phyloP scores from a whole-genome alignment of 2,329 filamentous ascomycete species.

The Paramyrothecium sp. region DNA sequence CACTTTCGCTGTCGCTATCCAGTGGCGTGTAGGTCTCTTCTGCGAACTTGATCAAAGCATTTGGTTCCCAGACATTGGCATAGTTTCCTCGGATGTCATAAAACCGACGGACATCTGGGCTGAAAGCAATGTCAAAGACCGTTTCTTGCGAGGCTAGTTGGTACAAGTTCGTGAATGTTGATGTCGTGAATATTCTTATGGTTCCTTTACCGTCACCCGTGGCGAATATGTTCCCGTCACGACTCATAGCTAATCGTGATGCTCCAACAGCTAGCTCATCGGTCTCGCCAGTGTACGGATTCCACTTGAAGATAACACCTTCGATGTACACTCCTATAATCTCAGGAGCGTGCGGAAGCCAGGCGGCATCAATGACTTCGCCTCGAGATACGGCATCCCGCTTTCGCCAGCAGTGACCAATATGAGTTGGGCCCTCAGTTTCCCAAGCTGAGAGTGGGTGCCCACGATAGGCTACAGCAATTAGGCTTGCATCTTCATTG shows the following conservation, averaged over 20 bases:
- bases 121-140: constrained; percentile 17
- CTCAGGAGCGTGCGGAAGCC: constrained; percentile 24
- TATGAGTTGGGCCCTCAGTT: constrained; percentile 15
- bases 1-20: constrained; percentile 8
- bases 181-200: constrained; percentile 20
- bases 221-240: constrained; percentile 23
- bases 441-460: constrained; percentile 28
- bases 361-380: constrained; percentile 21
- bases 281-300: constrained; percentile 23
- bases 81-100: constrained; percentile 26
- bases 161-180: constrained; percentile 21
- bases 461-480: constrained; percentile 26
- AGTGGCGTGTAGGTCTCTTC: constrained; percentile 4
- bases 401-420: constrained; percentile 25
- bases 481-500: constrained; percentile 21
- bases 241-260: constrained; percentile 19
- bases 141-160: constrained; percentile 22
- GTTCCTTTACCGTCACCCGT: constrained; percentile 23
- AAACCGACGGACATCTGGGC: constrained; percentile 19
- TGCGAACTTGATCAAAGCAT: constrained; percentile 13
- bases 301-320: constrained; percentile 33
- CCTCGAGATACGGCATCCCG: constrained; percentile 9
- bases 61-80: constrained; percentile 26
- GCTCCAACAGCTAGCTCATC: constrained; percentile 19
- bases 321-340: constrained; percentile 29